phyloP scores from a whole-genome alignment of 108 stramenopile species.

The Thalassiosira profunda region DNA sequence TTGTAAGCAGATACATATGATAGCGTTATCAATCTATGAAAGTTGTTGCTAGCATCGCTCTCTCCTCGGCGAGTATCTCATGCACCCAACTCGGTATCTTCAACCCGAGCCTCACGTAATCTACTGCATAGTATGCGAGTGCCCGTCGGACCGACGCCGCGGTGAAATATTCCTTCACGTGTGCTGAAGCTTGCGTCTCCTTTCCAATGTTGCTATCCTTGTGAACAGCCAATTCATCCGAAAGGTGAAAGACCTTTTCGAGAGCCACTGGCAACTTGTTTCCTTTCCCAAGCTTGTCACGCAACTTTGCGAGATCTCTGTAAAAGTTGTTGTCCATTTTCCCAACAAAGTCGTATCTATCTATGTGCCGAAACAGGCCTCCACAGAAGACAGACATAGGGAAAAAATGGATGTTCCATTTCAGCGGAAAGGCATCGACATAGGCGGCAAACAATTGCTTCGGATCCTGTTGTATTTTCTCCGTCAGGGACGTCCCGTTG shows the following conservation, averaged over 20 bases:
- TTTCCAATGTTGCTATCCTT: not conserved
- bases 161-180: constrained; percentile 50
- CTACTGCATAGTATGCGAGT: constrained; percentile 59
- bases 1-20: too few species aligned
- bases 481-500: not conserved
- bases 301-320: constrained; percentile 21
- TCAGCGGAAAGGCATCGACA: constrained; percentile 52
- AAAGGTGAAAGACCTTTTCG: constrained; percentile 17
- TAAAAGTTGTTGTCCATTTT: constrained; percentile 48
- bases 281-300: constrained; percentile 1
- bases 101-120: constrained; percentile 51
- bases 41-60: too few species aligned
- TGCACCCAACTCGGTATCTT: constrained; percentile 57
- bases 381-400: constrained; percentile 52
- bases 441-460: constrained; percentile 47
- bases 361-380: constrained; percentile 30
- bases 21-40: too few species aligned
- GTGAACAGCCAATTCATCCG: not conserved
- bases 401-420: constrained; percentile 64
- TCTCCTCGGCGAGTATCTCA: constrained; percentile 31
- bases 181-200: constrained; percentile 9
- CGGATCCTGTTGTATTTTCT: constrained; percentile 3
- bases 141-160: constrained; percentile 51
- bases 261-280: constrained; percentile 6
- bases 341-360: constrained; percentile 52